Base-by-base conservation (phyloP, 1,284 basidiomycete species). In the Cryptococcus sp. region DNA sequence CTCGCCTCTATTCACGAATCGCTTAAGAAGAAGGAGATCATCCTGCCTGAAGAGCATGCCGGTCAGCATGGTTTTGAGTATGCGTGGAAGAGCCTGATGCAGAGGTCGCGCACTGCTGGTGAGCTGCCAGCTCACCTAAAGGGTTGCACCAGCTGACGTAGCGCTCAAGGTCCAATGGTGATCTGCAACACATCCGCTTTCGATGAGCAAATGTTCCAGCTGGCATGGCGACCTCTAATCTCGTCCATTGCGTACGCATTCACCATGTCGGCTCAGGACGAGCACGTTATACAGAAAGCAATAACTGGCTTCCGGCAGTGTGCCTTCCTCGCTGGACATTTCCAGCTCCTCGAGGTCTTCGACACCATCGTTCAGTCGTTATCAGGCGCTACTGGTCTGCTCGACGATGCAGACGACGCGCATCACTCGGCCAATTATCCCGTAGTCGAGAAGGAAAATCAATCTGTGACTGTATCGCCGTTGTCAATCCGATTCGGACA, bases 51-150 rank as follows among this genome's bases (percentile, higher is more conserved):
- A 78, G 96, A 99, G 73, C 96, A 99, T 72, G 90, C 88, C 5
- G 96, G 96, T 1, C 92, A 94, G 76, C 85, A 96, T 41, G 96
- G 96, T 1, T 99, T 99, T 74, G 96, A 99, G 70, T 98, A 96
- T 74, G 92, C 95, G 6, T 99, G 96, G 96, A 98, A 98, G 77
- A 93, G 96, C 69, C 82, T 99, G 27, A 83, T 98, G 50, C 80
- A 88, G 49, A 86, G 93, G 40, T 88, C 93, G 47, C 84, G 90
- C 45, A 86, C 87, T 64, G 85, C 90, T 56, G 91, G 91, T 88
- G 61, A 55, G 84, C 51, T 23, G 15, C n/a, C 19, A 15, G 19
- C 27, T 51, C 23, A 16, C 16, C 1, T 5, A 8, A 8, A 8
- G 8, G 5, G 23, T 25, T 40, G 39, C 8, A 19, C 19, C 31